Conservation (phyloP, 2,329 filamentous ascomycete species). For the Ascochyta pisi region DNA sequence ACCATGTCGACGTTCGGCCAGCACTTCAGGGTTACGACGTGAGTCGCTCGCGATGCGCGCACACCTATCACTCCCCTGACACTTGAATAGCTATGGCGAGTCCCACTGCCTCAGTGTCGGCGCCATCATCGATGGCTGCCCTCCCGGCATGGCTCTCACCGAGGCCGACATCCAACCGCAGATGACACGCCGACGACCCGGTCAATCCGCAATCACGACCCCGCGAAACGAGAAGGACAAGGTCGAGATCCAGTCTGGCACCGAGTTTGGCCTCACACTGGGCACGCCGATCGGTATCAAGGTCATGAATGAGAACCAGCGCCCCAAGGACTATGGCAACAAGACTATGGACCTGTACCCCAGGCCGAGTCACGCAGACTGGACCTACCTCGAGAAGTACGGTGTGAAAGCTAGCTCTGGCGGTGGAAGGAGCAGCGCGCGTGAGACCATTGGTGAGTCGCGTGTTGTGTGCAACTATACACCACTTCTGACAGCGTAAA, state of each 20-base stretch:
- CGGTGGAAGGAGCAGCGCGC: conserved; percentile 87
- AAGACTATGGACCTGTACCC: conserved; percentile 92
- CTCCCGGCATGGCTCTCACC: conserved; percentile 83
- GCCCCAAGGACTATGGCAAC: conserved; percentile 88
- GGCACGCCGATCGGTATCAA: conserved; percentile 89
- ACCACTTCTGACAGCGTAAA: conserved; percentile 39
- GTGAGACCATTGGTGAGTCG: conserved; percentile 82
- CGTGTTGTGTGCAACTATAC: background rate
- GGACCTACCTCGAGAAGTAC: conserved; percentile 97
- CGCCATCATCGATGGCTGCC: conserved; percentile 92
- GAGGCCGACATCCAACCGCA: conserved; percentile 93
- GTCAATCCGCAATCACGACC: conserved; percentile 88
- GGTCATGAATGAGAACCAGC: conserved; percentile 90
- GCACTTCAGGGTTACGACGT: conserved; percentile 84
- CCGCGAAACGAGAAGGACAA: conserved; percentile 91
- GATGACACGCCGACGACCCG: conserved; percentile 87
- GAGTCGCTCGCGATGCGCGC: conserved; percentile 46
- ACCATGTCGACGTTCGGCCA: conserved; percentile 78
- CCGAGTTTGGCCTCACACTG: conserved; percentile 86
- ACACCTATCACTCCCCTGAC: conserved; percentile 19
- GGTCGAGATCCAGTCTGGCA: conserved; percentile 91
- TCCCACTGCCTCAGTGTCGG: conserved; percentile 93
- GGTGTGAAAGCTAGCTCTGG: conserved; percentile 90
- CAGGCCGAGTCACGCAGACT: conserved; percentile 91
- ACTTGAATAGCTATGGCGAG: conserved; percentile 70